These are phyloP conservation scores for Tolypocladium inflatum DNA, from an alignment of 2,329 filamentous ascomycete species.

Conservation along the genomic window DNA sequence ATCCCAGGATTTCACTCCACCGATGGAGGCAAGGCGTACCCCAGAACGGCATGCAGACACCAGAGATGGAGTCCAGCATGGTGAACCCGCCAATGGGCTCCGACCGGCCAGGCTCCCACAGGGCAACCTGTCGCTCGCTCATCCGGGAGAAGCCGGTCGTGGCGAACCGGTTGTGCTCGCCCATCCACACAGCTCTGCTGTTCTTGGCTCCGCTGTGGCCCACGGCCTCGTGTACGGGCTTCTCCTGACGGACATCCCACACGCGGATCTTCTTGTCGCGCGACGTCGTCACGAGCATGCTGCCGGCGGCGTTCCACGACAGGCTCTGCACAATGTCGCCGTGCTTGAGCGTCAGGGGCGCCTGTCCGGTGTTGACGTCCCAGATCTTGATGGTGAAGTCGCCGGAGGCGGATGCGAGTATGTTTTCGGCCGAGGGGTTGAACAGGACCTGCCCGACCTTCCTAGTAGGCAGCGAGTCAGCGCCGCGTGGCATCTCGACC, in stretches of 20 bases:
- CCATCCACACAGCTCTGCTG: slow-evolving; percentile 93
- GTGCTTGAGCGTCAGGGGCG: slow-evolving; percentile 71
- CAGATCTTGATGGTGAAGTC: slow-evolving; percentile 94
- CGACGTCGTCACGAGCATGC: slow-evolving; percentile 81
- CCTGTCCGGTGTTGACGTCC: slow-evolving; percentile 75
- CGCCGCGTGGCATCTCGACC: neutral
- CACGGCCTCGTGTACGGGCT: slow-evolving; percentile 69
- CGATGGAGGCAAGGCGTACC: slow-evolving; percentile 34
- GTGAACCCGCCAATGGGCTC: slow-evolving; percentile 87
- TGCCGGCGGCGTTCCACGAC: slow-evolving; percentile 88
- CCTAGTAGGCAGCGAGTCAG: slow-evolving; percentile 34
- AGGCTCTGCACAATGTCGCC: slow-evolving; percentile 89
- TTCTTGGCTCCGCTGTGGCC: slow-evolving; percentile 95
- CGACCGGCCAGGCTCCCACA: slow-evolving; percentile 85
- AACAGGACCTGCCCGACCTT: slow-evolving; percentile 98
- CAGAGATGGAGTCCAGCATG: slow-evolving; percentile 88
- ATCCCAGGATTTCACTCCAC: neutral
- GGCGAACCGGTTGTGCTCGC: slow-evolving; percentile 89
- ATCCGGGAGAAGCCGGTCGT: slow-evolving; percentile 97
- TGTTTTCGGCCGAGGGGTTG: slow-evolving; percentile 91
- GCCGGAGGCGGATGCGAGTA: slow-evolving; percentile 89
- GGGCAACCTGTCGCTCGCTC: slow-evolving; percentile 91
- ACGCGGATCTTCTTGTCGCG: slow-evolving; percentile 97
- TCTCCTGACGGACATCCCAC: slow-evolving; percentile 95
- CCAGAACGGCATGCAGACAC: slow-evolving; percentile 99